Evolutionary conservation across 2,329 filamentous ascomycete species (phyloP), one percentile per base, ranked within the genome.

Genomic region (Bipolaris gigantea): DNA sequence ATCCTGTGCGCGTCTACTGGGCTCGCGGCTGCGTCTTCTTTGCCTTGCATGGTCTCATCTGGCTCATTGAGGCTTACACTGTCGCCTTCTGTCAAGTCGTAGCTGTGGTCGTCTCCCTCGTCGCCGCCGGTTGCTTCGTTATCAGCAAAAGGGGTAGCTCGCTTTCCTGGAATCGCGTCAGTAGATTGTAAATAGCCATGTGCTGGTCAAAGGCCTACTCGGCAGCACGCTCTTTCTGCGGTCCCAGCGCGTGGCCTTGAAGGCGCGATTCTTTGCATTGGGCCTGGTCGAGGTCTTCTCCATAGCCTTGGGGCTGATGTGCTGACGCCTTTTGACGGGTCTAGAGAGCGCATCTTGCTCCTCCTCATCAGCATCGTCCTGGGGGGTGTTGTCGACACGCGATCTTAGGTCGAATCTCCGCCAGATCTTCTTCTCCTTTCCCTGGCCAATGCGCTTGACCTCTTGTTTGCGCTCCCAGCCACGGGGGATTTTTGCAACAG

Each of bases 391-490:
- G 38, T 57, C 23, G 46, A 57, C 48, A 53, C 65, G 65, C 41
- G 71, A 70, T 48, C 71, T 67, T 11, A 71, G 61, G 32, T 64
- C 65, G 56, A 74, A 71, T 53, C 79, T 71, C 47, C 78, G 78
- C 78, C 79, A 81, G 32, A 82, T 75, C 60, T 79, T 80, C 57
- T 76, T 76, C 18, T 75, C 70, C 49, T 70, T 73, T 10, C 70
- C 71, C 27, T 71, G 66, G 15, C 65, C 60, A 18, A 63, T 59
- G 49, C 73, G 71, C 11, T 77, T 77, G 11, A 73, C 73, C 53
- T 77, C 67, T 6, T 78, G 75, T 50, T 73, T 75, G 45, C 80
- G 75, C 50, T 82, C 80, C 79, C 79, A 82, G 42, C 72, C 79
- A 42, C 79, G 77, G 16, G 75, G 76, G 4, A 76, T 70, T 45